These are phyloP conservation scores for Malassezia psittaci DNA, from an alignment of 1,284 basidiomycete genomes.

Conservation along the genomic window DNA sequence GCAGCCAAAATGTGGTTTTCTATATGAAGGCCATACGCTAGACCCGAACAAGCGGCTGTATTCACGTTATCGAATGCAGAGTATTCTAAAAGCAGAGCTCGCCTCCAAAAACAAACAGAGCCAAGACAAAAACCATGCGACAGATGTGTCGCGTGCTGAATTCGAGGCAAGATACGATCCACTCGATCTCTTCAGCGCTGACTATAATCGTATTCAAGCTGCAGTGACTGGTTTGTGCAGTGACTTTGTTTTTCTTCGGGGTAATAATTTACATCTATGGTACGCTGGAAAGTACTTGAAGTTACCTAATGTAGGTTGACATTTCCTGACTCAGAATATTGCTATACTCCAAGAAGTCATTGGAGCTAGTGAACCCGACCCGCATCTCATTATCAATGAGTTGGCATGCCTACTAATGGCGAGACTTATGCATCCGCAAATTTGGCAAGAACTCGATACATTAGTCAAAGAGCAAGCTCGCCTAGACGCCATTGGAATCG, in stretches of 20 bases:
- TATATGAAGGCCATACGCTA: neutral
- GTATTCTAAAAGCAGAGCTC: neutral
- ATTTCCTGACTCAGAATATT: neutral
- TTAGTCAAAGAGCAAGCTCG: neutral
- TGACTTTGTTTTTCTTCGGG: slow-evolving; percentile 1
- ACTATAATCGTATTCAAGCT: neutral
- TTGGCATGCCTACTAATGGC: neutral
- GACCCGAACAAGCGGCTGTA: slow-evolving; percentile 1
- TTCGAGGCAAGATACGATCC: slow-evolving; percentile 8
- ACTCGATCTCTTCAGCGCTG: slow-evolving; percentile 8
- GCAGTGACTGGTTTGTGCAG: slow-evolving; percentile 1
- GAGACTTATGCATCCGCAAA: neutral
- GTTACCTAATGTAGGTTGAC: neutral
- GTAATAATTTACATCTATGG: neutral
- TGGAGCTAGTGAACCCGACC: neutral
- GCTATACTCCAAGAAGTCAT: neutral
- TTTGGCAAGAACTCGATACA: neutral
- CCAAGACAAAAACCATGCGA: neutral
- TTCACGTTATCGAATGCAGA: slow-evolving; percentile 12
- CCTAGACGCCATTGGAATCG: slow-evolving; percentile 6
- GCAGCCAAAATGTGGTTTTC: slow-evolving; percentile 14
- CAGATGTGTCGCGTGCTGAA: neutral
- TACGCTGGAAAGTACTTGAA: neutral
- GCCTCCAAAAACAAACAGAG: neutral
- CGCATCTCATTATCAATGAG: neutral